Conservation (phyloP, 2,329 filamentous ascomycete species). For the Monosporascus sp. region DNA sequence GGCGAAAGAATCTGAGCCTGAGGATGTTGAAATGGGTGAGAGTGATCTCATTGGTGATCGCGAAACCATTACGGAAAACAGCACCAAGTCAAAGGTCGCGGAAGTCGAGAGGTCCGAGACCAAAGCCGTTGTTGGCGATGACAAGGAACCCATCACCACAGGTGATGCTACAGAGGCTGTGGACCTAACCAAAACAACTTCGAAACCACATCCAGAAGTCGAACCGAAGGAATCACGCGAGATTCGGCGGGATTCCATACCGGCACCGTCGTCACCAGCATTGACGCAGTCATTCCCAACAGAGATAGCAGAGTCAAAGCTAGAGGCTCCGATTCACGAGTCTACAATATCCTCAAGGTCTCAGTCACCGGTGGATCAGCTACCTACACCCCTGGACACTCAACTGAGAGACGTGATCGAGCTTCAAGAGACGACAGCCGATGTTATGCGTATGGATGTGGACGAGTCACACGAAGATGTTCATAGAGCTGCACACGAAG, state of each 20-base stretch:
- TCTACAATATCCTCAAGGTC: slow-evolving; percentile 1
- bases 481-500: background rate
- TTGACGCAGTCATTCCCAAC: slow-evolving; percentile 16
- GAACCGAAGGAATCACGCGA: slow-evolving; percentile 29
- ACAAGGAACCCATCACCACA: background rate
- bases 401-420: slow-evolving; percentile 9
- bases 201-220: slow-evolving; percentile 30
- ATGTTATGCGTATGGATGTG: slow-evolving; percentile 6
- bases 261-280: slow-evolving; percentile 17
- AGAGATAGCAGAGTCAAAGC: slow-evolving; percentile 1
- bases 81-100: background rate
- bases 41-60: background rate
- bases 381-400: slow-evolving; percentile 19
- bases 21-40: background rate
- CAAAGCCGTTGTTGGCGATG: slow-evolving; percentile 2
- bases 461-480: slow-evolving; percentile 5
- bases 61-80: no score
- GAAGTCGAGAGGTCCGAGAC: background rate
- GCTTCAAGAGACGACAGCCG: background rate
- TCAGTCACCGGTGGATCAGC: slow-evolving; percentile 8
- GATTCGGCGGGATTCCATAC: background rate
- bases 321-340: slow-evolving; percentile 7
- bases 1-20: background rate
- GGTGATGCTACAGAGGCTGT: background rate
- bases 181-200: background rate